Evolutionary conservation across 2,329 filamentous ascomycete genomes (phyloP).

Genomic region (Fusarium coicis): DNA sequence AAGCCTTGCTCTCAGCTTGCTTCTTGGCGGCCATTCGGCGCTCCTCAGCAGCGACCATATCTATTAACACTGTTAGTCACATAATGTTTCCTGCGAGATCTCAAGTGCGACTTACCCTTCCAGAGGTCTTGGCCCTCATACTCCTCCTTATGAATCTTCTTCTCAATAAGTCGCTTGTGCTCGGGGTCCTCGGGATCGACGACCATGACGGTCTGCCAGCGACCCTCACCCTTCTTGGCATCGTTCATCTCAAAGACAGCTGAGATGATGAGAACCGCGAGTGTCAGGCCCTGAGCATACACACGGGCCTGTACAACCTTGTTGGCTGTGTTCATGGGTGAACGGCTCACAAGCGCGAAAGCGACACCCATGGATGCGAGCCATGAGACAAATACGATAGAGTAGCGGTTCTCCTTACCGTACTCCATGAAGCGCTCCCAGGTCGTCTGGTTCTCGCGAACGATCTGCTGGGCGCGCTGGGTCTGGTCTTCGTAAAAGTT

Average conservation of each 20-base stretch:
- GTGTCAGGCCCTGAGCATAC: constrained; percentile 89
- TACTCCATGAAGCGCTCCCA: constrained; percentile 75
- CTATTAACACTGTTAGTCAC: constrained; percentile 52
- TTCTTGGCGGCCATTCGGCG: constrained; percentile 60
- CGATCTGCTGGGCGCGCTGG: constrained; percentile 64
- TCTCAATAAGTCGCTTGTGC: constrained; percentile 86
- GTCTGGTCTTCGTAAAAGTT: constrained; percentile 73
- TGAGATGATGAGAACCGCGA: constrained; percentile 83
- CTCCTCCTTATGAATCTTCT: constrained; percentile 86
- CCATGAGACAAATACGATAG: constrained; percentile 86
- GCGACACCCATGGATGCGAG: constrained; percentile 81
- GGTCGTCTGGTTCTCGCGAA: constrained; percentile 65
- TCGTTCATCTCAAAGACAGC: constrained; percentile 86
- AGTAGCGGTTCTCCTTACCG: constrained; percentile 84
- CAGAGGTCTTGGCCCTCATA: constrained; percentile 93
- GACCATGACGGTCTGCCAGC: constrained; percentile 87
- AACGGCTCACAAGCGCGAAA: constrained; percentile 79
- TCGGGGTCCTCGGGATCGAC: constrained; percentile 83
- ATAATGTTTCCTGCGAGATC: neutral
- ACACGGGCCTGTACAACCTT: constrained; percentile 95
- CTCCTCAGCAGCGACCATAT: constrained; percentile 88
- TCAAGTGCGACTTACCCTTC: constrained; percentile 71
- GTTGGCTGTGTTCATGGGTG: constrained; percentile 78
- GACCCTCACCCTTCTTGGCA: constrained; percentile 77
- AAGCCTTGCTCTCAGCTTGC: constrained; percentile 40